Evolutionary conservation across 192 early-diverging fungal species (phyloP), one percentile per base, ranked within the genome.

Genomic region (Gigaspora rosea): DNA sequence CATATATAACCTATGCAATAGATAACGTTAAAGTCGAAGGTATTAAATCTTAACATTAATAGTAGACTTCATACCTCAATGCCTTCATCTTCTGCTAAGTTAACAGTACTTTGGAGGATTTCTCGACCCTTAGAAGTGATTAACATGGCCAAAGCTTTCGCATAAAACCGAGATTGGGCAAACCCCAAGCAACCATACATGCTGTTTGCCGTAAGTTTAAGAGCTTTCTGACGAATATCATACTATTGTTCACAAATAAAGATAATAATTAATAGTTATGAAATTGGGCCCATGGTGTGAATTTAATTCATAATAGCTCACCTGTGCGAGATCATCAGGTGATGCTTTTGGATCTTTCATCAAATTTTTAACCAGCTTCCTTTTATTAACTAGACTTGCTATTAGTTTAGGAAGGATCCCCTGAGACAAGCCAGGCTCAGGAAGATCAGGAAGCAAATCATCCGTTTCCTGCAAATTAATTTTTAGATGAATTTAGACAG

Each of bases 171-270:
- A 27, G 98, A 98, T 51, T 92, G 86, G 2, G 90, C 79, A 78
- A 94, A 97, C 11, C 98, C 98, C 41, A 99, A 84, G 86, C 97
- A 98, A 33, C 98, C 98, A 80, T 99, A 99, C 97, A 99, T 97
- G 69, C 90, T 92, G 86, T 99, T 99, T 51, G 98, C 98, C 6
- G 97, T 99, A 27, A 99, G 85, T 76, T 99, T 99, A 46, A 98
- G 87, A 56, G 95, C 98, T 62, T 89, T 86, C 79, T 99, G 98
- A 15, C 96, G 91, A 83, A 97, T 96, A 77, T 99, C 89, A 71
- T 91, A 92, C 88, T 98, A 78, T 59, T 27, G 27, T 27, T 27
- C 27, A 27, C 27, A 27, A 27, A 27, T 27, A 27, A 27, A 27
- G 27, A 27, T 27, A 27, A n/a, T 8, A 75, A 62, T 33, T 47